Base-by-base conservation (phyloP, 495 filamentous ascomycete species). In the Penicillium paradoxum region DNA sequence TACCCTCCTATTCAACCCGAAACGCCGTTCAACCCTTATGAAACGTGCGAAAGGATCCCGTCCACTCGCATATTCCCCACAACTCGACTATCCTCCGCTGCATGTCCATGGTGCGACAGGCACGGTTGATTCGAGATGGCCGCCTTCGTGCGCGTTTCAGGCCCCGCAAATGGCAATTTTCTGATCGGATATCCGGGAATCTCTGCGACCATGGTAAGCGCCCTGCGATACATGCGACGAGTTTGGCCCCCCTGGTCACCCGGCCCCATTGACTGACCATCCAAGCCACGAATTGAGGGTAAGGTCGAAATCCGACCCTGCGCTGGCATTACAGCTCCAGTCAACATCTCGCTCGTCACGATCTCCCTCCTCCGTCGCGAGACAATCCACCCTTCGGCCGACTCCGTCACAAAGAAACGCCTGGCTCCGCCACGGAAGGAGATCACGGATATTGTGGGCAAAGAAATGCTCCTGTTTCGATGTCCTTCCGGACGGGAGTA, bases 111-210 rank as follows among this genome's bases (percentile, higher is more conserved):
- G 71, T 77, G 70, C 68, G 67, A 70, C 56, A 66, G 64, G 58
- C 57, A 60, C 63, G 53, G 61, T 57, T 54, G 57, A 63, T 51
- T 70, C 63, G 82, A 69, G 67, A 87, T 92, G 82, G 80, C 89
- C 68, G 91, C 92, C 68, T 92, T 88, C 70, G 93, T 98, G 74
- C 89, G 95, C 78, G 90, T 98, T 77, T 95, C 90, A 64, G 93
- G 93, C 58, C 92, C 91, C 59, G 90, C 93, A 58, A 98, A 98
- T 76, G 93, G 90, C 73, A 92, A 90, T 71, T 96, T 92, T 64
- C 77, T 97, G 56, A 90, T 97, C 56, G 93, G 93, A 43, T 98
- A 98, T 70, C 93, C 93, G 6, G 93, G 93, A 54, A 97, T 98
- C 69, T 96, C 95, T 29, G 95, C 93, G 57, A 98, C 95, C 4